Conservation (phyloP, 1,139 yeast genomes). For the Kodamaea plutei region DNA sequence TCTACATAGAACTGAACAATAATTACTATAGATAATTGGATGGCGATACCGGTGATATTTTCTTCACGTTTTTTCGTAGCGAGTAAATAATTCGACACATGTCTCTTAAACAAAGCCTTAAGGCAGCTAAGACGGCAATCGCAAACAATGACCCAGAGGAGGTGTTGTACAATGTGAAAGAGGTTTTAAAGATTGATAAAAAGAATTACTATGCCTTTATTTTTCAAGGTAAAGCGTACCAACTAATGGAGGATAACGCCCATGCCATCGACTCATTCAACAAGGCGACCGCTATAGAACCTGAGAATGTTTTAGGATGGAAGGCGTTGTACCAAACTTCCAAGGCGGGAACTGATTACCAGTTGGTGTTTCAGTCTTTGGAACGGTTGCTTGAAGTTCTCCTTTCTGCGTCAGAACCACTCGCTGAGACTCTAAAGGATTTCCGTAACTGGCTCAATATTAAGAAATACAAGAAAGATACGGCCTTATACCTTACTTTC, state of each 20-base stretch:
- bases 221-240: slow-evolving; percentile 58
- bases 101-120: slow-evolving; percentile 40
- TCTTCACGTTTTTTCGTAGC: not conserved
- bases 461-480: slow-evolving; percentile 27
- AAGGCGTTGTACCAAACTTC: slow-evolving; percentile 58
- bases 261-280: slow-evolving; percentile 50
- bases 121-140: slow-evolving; percentile 58
- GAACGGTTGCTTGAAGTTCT: slow-evolving; percentile 21
- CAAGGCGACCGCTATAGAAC: slow-evolving; percentile 54
- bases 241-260: slow-evolving; percentile 33
- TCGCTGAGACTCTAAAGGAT: slow-evolving; percentile 46
- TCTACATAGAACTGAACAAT: too few relatives aligned
- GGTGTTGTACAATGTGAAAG: slow-evolving; percentile 49
- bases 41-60: too few relatives aligned
- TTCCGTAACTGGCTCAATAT: slow-evolving; percentile 41
- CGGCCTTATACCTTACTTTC: slow-evolving; percentile 40
- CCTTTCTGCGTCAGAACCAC: slow-evolving; percentile 31
- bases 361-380: slow-evolving; percentile 46
- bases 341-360: slow-evolving; percentile 33
- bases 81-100: slow-evolving; percentile 1
- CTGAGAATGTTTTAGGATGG: slow-evolving; percentile 66
- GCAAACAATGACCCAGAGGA: slow-evolving; percentile 54
- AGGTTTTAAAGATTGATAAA: slow-evolving; percentile 52
- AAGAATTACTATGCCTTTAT: slow-evolving; percentile 62
- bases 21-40: too few relatives aligned